Evolutionary conservation across 768 basidiomycete species (phyloP).

Genomic region (Leucocoprinus birnbaumii): DNA sequence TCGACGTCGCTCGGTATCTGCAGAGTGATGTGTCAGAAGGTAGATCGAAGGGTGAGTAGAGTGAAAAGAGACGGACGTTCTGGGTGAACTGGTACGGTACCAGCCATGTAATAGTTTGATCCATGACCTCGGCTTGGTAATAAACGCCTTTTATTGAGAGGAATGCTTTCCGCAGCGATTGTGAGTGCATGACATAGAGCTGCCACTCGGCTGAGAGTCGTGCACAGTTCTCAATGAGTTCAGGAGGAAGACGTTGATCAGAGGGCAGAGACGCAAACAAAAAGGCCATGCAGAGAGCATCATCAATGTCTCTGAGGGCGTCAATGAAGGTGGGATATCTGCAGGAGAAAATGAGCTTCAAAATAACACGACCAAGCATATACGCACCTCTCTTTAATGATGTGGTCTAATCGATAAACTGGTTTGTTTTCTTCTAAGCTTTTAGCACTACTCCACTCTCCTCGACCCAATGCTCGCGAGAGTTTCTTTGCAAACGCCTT

Average conservation of each 20-base stretch:
- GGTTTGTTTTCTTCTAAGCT: slow-evolving; percentile 93
- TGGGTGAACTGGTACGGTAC: slow-evolving; percentile 98
- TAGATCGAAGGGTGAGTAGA: slow-evolving; percentile 2
- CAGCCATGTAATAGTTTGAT: slow-evolving; percentile 92
- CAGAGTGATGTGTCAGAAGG: slow-evolving; percentile 10
- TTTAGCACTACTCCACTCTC: slow-evolving; percentile 95
- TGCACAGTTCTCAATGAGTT: slow-evolving; percentile 87
- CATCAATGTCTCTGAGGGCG: slow-evolving; percentile 94
- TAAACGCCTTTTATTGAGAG: slow-evolving; percentile 98
- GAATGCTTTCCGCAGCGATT: slow-evolving; percentile 85
- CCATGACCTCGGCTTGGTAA: slow-evolving; percentile 94
- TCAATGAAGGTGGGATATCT: slow-evolving; percentile 98
- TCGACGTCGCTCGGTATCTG: slow-evolving; percentile 96
- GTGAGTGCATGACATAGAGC: slow-evolving; percentile 88
- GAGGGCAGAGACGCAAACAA: slow-evolving; percentile 91
- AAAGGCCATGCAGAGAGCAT: slow-evolving; percentile 92
- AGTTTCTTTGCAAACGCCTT: slow-evolving; percentile 98
- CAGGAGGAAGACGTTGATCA: slow-evolving; percentile 74
- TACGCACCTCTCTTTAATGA: slow-evolving; percentile 92
- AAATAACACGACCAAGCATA: background rate
- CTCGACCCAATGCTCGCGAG: slow-evolving; percentile 85
- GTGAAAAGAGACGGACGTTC: slow-evolving; percentile 48
- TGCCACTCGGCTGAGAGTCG: slow-evolving; percentile 96
- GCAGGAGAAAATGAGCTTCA: background rate
- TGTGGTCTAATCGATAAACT: slow-evolving; percentile 88